Percentiles rank a stretch among this genome's conserved stretches.
Evolutionary conservation across 306 rosid genomes (phyloP).

Genomic region (Dryas drummondii): DNA sequence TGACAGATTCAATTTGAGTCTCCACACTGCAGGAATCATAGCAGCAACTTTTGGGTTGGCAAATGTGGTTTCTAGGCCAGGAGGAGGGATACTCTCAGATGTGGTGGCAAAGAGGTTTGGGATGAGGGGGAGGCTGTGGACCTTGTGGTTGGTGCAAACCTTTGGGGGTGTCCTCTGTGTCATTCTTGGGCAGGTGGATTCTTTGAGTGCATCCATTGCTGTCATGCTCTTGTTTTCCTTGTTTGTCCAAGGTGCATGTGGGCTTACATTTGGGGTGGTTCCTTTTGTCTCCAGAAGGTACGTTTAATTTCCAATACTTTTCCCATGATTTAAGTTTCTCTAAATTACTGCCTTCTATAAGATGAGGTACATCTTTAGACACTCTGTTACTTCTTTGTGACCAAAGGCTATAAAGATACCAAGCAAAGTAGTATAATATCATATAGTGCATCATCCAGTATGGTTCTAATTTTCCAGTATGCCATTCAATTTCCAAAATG

Average conservation of each 20-base stretch:
- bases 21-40: slow-evolving; percentile 68
- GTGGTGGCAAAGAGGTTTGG: slow-evolving; percentile 57
- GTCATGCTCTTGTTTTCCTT: slow-evolving; percentile 76
- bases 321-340: not conserved
- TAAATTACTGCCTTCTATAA: too few species aligned
- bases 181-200: slow-evolving; percentile 50
- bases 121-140: slow-evolving; percentile 91
- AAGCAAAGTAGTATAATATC: too few species aligned
- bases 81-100: slow-evolving; percentile 71
- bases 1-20: slow-evolving; percentile 66
- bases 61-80: slow-evolving; percentile 64
- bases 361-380: too few species aligned
- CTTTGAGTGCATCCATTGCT: slow-evolving; percentile 49
- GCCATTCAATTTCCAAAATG: not conserved
- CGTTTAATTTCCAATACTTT: not conserved
- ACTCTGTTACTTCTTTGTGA: too few species aligned
- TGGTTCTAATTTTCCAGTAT: too few species aligned
- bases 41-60: slow-evolving; percentile 87
- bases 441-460: too few species aligned
- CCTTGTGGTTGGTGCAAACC: slow-evolving; percentile 63
- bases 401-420: too few species aligned
- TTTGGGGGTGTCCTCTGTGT: slow-evolving; percentile 70
- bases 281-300: slow-evolving; percentile 92
- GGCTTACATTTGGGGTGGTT: slow-evolving; percentile 89
- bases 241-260: slow-evolving; percentile 87